A percentile compares a stretch with the other conserved stretches of the same genome.
Conservation (phyloP, 73 alveolate genomes). For the Paraurostyla sp. region DNA sequence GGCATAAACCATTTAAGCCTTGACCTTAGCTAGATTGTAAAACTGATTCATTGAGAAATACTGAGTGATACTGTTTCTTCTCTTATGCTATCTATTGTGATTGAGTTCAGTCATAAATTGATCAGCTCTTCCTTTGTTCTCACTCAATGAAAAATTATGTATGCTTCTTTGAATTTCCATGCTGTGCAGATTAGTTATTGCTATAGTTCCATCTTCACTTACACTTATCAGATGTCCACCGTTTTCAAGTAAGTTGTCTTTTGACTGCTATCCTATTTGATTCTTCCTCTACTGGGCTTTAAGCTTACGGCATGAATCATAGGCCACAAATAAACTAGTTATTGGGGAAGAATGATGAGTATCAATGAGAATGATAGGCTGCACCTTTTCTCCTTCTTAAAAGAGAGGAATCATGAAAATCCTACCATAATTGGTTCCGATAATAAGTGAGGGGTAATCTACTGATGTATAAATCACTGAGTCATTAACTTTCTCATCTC, state of each 20-base stretch:
- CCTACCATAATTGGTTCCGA: conserved; percentile 76
- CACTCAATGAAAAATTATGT: background rate
- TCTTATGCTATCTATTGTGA: conserved; percentile 11
- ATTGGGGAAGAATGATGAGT: conserved; percentile 47
- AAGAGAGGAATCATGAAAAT: conserved; percentile 63
- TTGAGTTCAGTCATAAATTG: conserved; percentile 4
- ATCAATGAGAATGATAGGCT: conserved; percentile 56
- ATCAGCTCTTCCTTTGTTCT: conserved; percentile 4
- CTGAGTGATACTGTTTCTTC: conserved; percentile 48
- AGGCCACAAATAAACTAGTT: conserved; percentile 47
- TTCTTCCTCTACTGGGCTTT: background rate
- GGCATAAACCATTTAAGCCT: conserved; percentile 17
- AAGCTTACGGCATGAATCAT: conserved; percentile 1
- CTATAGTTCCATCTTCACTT: conserved; percentile 68
- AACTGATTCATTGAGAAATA: background rate
- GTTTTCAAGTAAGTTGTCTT: background rate
- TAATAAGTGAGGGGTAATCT: conserved; percentile 53
- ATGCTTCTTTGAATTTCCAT: conserved; percentile 16
- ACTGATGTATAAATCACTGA: conserved; percentile 41
- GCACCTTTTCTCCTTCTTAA: conserved; percentile 45
- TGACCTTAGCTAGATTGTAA: conserved; percentile 24
- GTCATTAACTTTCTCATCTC: conserved; percentile 63
- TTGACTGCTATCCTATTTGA: background rate
- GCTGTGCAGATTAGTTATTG: conserved; percentile 55
- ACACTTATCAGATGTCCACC: conserved; percentile 60